phyloP scores from a whole-genome alignment of 768 basidiomycete species.

The Trametes maxima region DNA sequence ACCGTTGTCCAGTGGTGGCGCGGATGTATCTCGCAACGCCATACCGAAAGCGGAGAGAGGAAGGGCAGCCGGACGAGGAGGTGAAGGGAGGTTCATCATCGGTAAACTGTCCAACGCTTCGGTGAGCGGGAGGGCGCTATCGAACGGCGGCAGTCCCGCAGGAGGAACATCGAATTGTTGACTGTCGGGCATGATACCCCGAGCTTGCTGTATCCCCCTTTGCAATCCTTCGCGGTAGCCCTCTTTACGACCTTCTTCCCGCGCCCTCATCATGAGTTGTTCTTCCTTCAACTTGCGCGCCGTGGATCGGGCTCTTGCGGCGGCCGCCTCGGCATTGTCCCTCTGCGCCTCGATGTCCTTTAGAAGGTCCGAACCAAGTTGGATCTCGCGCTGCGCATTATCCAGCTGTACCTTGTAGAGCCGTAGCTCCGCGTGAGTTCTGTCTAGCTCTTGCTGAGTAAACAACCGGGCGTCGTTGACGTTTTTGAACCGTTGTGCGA shows the following conservation, averaged over 20 bases:
- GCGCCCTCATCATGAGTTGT: conserved; percentile 42
- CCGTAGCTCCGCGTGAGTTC: conserved; percentile 45
- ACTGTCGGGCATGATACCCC: background rate
- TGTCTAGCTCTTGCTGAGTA: conserved; percentile 42
- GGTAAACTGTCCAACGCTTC: conserved; percentile 19
- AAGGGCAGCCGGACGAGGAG: conserved; percentile 4
- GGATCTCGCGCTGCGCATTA: conserved; percentile 47
- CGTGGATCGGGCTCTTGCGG: conserved; percentile 46
- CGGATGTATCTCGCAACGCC: background rate
- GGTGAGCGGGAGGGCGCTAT: background rate
- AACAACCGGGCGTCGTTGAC: conserved; percentile 43
- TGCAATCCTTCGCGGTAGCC: conserved; percentile 46
- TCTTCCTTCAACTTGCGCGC: conserved; percentile 47
- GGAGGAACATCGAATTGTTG: conserved; percentile 12
- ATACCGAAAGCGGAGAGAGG: conserved; percentile 10
- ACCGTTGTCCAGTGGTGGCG: background rate
- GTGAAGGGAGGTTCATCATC: conserved; percentile 18
- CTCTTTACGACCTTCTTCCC: conserved; percentile 45
- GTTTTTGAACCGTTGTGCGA: conserved; percentile 44
- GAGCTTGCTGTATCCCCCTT: conserved; percentile 29
- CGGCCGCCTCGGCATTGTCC: conserved; percentile 48
- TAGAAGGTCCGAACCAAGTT: conserved; percentile 45
- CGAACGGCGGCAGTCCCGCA: background rate
- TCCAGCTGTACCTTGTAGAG: conserved; percentile 49
- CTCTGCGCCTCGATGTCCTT: conserved; percentile 45